phyloP scores from a whole-genome alignment of 257 asterid genomes.

The Forsythia viridissima region DNA sequence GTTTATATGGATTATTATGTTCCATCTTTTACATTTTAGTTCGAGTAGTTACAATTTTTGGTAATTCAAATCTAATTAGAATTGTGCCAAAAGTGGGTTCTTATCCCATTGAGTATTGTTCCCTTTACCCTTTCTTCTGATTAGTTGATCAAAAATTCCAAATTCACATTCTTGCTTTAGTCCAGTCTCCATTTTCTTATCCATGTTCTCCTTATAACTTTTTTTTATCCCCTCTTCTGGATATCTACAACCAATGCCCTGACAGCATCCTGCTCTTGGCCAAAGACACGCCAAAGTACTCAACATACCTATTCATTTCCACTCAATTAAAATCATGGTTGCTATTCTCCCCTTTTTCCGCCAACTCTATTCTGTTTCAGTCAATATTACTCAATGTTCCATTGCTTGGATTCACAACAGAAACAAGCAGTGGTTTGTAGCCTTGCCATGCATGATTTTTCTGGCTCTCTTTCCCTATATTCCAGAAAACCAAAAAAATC shows the following conservation, averaged over 20 bases:
- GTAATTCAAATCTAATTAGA: background rate
- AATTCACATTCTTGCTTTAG: background rate
- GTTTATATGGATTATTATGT: background rate
- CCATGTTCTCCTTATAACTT: background rate
- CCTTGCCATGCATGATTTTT: background rate
- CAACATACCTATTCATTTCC: background rate
- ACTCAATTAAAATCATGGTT: background rate
- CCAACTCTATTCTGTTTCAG: background rate
- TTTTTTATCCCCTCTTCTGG: background rate
- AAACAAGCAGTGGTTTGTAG: background rate
- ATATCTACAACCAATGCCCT: background rate
- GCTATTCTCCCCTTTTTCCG: background rate
- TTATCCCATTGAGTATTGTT: background rate
- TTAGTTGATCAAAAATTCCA: background rate
- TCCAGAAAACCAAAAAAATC: background rate
- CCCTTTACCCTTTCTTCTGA: background rate
- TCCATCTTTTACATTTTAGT: background rate
- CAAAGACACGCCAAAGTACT: background rate
- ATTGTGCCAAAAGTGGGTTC: background rate
- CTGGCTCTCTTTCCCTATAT: background rate
- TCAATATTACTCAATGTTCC: background rate
- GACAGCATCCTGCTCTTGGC: background rate
- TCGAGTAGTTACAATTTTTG: background rate
- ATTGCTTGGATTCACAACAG: background rate
- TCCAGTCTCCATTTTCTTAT: background rate